A percentile compares a stretch with the other conserved stretches of the same genome.
These are phyloP conservation scores for Nyssa sinensis DNA, from an alignment of 148 eudicot species.

Conservation along the genomic window DNA sequence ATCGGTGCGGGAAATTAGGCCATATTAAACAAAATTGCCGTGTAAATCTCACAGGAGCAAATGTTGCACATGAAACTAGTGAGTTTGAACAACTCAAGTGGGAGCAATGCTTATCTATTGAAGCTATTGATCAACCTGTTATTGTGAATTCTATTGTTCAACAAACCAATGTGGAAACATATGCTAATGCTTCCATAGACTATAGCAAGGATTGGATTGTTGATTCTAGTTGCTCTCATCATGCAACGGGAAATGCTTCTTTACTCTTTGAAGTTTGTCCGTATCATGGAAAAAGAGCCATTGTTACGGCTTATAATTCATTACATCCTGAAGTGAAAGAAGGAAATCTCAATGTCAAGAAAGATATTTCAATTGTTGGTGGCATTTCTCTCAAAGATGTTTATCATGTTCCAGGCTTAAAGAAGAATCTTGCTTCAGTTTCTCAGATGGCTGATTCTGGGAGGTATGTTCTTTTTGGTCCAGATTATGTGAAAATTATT, in stretches of 20 bases:
- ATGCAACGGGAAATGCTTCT: too few relatives aligned
- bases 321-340: slow-evolving; percentile 15
- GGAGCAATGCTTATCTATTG: slow-evolving; percentile 17
- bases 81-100: slow-evolving; percentile 5
- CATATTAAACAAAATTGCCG: too few relatives aligned
- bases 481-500: slow-evolving; percentile 10
- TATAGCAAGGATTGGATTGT: too few relatives aligned
- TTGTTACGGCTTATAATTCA: slow-evolving; percentile 11
- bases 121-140: not conserved
- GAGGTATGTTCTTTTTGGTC: too few relatives aligned
- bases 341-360: not conserved
- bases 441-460: too few relatives aligned
- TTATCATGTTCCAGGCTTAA: too few relatives aligned
- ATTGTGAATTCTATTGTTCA: too few relatives aligned
- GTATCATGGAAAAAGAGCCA: slow-evolving; percentile 4
- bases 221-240: too few relatives aligned
- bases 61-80: not conserved
- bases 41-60: slow-evolving; percentile 1
- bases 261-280: not conserved
- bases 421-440: too few relatives aligned
- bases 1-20: slow-evolving; percentile 8
- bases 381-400: not conserved
- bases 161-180: too few relatives aligned
- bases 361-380: not conserved
- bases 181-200: too few relatives aligned